Conservation (phyloP, 139 green algal genomes). For the Trebouxia sp. region DNA sequence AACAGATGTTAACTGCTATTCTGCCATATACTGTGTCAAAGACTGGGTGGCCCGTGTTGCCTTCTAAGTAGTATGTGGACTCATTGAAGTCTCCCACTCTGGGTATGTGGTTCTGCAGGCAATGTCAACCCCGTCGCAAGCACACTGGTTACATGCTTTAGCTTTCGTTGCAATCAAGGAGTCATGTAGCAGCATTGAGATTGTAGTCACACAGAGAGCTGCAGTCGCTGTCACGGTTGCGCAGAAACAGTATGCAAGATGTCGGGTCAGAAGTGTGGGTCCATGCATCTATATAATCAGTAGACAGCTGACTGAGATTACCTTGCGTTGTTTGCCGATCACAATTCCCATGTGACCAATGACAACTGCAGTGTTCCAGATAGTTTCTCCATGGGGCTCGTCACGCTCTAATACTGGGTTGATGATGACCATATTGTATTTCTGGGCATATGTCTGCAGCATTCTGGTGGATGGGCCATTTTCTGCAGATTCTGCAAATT, state of each 20-base stretch:
- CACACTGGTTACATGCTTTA: no score
- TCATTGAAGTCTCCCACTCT: constrained; percentile 98
- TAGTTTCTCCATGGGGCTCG: constrained; percentile 73
- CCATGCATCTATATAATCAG: not conserved
- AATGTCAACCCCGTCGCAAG: not conserved
- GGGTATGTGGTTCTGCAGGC: constrained; percentile 94
- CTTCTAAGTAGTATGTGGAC: constrained; percentile 98
- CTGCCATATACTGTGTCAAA: constrained; percentile 92
- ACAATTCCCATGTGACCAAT: constrained; percentile 89
- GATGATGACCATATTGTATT: constrained; percentile 89
- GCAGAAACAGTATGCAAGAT: no score
- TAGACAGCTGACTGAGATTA: constrained; percentile 23
- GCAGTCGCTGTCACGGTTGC: no score
- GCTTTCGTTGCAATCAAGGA: no score
- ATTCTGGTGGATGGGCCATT: constrained; percentile 52
- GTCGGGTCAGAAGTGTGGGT: not conserved
- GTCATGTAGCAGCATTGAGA: no score
- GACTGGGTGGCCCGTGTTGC: constrained; percentile 85
- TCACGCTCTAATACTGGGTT: constrained; percentile 92
- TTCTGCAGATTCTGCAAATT: constrained; percentile 90
- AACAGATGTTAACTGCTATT: constrained; percentile 98
- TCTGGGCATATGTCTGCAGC: constrained; percentile 44
- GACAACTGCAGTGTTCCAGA: constrained; percentile 99
- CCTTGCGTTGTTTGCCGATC: constrained; percentile 90
- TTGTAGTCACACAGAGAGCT: no score